phyloP scores from a whole-genome alignment of 1,284 basidiomycete genomes.

The Sutorius eximius region DNA sequence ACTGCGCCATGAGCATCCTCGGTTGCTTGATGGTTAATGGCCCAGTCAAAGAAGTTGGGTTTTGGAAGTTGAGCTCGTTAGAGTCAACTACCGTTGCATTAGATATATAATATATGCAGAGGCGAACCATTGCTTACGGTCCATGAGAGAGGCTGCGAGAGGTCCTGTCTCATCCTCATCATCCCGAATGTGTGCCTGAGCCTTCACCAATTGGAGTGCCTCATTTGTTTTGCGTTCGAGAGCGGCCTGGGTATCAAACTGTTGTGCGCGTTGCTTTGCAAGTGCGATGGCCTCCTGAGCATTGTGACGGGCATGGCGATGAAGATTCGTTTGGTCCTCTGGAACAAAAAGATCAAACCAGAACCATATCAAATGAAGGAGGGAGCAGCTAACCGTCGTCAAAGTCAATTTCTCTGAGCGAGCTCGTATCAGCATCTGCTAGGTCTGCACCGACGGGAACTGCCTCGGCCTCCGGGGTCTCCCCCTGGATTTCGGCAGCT shows the following conservation, averaged over 20 bases:
- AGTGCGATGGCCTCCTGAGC: slow-evolving; percentile 88
- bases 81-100: slow-evolving; percentile 68
- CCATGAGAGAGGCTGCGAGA: slow-evolving; percentile 51
- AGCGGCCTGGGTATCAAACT: slow-evolving; percentile 84
- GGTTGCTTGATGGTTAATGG: slow-evolving; percentile 89
- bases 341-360: slow-evolving; percentile 2
- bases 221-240: slow-evolving; percentile 81
- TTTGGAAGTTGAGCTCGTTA: slow-evolving; percentile 99
- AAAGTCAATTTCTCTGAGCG: slow-evolving; percentile 85
- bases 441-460: slow-evolving; percentile 62
- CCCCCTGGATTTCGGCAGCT: slow-evolving; percentile 91
- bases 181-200: slow-evolving; percentile 58
- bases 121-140: slow-evolving; percentile 50
- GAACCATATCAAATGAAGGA: neutral
- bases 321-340: slow-evolving; percentile 89
- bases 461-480: slow-evolving; percentile 43
- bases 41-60: slow-evolving; percentile 91
- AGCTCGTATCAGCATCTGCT: slow-evolving; percentile 48
- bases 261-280: slow-evolving; percentile 78
- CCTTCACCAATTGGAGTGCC: slow-evolving; percentile 65
- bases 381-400: slow-evolving; percentile 72
- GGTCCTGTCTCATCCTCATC: slow-evolving; percentile 40
- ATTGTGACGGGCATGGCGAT: slow-evolving; percentile 85
- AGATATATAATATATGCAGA: neutral
- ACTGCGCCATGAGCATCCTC: slow-evolving; percentile 92